Evolutionary conservation across 306 rosid genomes (phyloP), one percentile per base, ranked within the genome.

Genomic region (Rubus idaeus): DNA sequence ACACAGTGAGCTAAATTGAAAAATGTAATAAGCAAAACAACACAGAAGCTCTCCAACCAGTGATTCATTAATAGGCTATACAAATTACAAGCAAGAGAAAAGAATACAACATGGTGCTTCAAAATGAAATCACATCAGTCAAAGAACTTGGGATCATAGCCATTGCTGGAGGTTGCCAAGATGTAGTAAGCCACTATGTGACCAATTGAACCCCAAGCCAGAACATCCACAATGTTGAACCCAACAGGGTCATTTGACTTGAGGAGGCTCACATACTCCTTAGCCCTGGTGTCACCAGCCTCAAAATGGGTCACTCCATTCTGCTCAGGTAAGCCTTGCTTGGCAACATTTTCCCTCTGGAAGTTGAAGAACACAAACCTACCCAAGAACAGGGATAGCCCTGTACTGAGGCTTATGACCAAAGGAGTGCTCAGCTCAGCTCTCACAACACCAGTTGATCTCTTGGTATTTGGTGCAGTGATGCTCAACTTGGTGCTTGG

Each of bases 161-260:
- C 99, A 69, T 95, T 92, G 97, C 97, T 92, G 8, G 97, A 68
- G 10, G 99, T 95, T 64, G 99, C 99, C 87, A 95, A 88, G 83
- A 95, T 84, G 39, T 95, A 95, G 68, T 95, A 95, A 83, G 97
- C 99, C 62, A 92, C 89, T 12, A 95, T 86, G 73, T 95, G 99
- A 35, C 97, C 97, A 50, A 95, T 79, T 30, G 97, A 88, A 6
- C 99, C 99, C 99, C 99, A 95, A 70, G 99, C 98, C 74, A 92
- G 82, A 75, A 95, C 99, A 53, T 95, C 99, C 20, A 95, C 97
- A 55, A 95, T 87, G 86, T 95, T 95, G 83, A 92, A 95, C 4
- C 99, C 99, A 45, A 95, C 97, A 13, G 99, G 99, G 68, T 95
- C 99, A n/a, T 95, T 95, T 11, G 99, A 95, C 70, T 95, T 95